phyloP scores from a whole-genome alignment of 2,329 filamentous ascomycete species.

The Fusarium staphyleae region DNA sequence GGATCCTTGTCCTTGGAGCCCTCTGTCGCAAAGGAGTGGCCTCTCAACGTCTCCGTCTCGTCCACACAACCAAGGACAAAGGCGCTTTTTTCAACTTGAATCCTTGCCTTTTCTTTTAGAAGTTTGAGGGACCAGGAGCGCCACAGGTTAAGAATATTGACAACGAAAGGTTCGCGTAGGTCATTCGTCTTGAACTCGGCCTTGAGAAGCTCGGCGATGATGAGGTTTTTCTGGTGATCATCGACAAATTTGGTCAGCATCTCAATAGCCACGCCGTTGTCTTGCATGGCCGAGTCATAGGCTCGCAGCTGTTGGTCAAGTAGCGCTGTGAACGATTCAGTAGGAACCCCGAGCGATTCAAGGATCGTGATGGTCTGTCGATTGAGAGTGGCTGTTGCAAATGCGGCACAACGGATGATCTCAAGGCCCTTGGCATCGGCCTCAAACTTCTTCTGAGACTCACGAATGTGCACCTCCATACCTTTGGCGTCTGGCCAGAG shows the following conservation, averaged over 20 bases:
- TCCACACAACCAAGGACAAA: constrained; percentile 90
- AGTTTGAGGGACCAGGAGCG: constrained; percentile 86
- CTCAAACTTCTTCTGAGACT: constrained; percentile 88
- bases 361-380: constrained; percentile 90
- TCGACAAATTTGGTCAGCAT: constrained; percentile 81
- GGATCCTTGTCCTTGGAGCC: constrained; percentile 52
- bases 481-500: constrained; percentile 73
- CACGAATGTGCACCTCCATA: constrained; percentile 77
- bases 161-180: constrained; percentile 77
- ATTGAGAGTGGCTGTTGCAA: constrained; percentile 82
- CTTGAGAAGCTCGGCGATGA: constrained; percentile 76
- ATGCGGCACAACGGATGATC: constrained; percentile 81
- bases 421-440: constrained; percentile 76
- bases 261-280: constrained; percentile 68
- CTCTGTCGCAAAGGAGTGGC: constrained; percentile 65
- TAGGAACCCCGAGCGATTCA: constrained; percentile 75
- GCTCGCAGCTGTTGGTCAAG: constrained; percentile 71
- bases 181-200: constrained; percentile 76
- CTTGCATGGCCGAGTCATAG: constrained; percentile 73
- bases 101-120: constrained; percentile 90
- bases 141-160: constrained; percentile 83
- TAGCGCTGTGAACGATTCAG: constrained; percentile 70
- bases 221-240: constrained; percentile 80
- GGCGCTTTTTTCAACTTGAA: constrained; percentile 81
- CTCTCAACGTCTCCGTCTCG: constrained; percentile 77